These are phyloP conservation scores for Rhodomyrtus tomentosa DNA, from an alignment of 345 rosid species.

Conservation along the genomic window DNA sequence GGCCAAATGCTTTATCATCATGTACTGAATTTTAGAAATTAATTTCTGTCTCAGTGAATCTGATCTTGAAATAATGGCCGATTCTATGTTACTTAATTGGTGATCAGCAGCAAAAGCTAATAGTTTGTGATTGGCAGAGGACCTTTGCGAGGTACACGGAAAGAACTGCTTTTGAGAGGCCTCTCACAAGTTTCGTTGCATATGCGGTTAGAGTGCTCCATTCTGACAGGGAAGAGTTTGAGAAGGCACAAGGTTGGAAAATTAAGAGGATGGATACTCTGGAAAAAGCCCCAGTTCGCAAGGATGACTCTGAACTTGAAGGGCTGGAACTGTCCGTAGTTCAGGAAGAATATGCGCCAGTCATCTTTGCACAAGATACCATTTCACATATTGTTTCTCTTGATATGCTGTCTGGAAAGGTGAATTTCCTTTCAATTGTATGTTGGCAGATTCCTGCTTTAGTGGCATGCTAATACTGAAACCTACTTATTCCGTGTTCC, in stretches of 20 bases:
- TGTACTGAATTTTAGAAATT: background rate
- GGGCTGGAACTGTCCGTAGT: constrained; percentile 64
- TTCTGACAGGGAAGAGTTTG: constrained; percentile 83
- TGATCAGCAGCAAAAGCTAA: background rate
- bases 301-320: constrained; percentile 57
- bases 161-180: constrained; percentile 95
- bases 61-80: background rate
- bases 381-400: constrained; percentile 81
- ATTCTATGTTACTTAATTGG: background rate
- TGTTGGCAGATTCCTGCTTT: background rate
- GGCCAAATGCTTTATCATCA: background rate
- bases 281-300: constrained; percentile 67
- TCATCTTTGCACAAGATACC: constrained; percentile 97
- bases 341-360: constrained; percentile 95
- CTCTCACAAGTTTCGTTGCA: constrained; percentile 96
- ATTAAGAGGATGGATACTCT: constrained; percentile 72
- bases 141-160: constrained; percentile 92
- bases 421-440: constrained; percentile 12
- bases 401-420: constrained; percentile 92
- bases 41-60: background rate
- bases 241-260: constrained; percentile 90
- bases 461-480: background rate
- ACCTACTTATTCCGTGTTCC: background rate
- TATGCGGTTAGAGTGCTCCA: constrained; percentile 90
- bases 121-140: constrained; percentile 20